Evolutionary conservation across 139 green algal species (phyloP), one percentile per base, ranked within the genome.

Genomic region (Chlorella sorokiniana): DNA sequence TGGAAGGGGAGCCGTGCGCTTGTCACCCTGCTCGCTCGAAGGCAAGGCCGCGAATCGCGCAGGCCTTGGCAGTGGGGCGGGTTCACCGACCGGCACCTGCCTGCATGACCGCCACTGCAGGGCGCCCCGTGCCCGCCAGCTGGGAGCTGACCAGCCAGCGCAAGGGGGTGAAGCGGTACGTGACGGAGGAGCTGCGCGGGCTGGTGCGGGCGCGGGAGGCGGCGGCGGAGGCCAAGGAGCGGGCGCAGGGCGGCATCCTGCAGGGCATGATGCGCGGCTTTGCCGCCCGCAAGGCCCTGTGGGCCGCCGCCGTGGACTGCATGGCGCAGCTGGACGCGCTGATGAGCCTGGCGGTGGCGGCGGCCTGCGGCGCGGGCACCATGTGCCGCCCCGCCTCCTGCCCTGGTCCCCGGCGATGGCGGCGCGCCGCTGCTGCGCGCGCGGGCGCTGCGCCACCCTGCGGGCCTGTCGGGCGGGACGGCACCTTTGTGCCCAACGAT

Each of bases 401-500:
- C 69, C 64, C 65, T 82, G 71, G 45, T 44, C 22, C 42, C 22
- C 42, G 16, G 40, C 16, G 18, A 65, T 48, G 69, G 48, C 42
- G 68, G 44, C 25, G 65, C 73, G 45, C 86, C 88, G 77, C 27
- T 93, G 35, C 93, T 95, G 59, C 40, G 80, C 7, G 91, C 92
- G 1, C 29, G n/a, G 5, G 85, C 74, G 6, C 88, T 98, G 82
- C 84, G 94, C 56, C 94, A 98, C 83, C 95, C 95, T 6, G 90
- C 91, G 44, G 87, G 85, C 20, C 83, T 89, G n/a, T 70, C 25
- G 76, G 83, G 0, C 40, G 45, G 5, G 81, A 87, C 27, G 80
- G 80, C 31, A 63, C 69, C 27, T 99, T 99, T 91, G 96, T 99
- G 71, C 96, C 97, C 52, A 99, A 99, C 85, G 92, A 98, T 85